Percentiles rank a stretch among this genome's conserved stretches.
Conservation (phyloP, 495 filamentous ascomycete genomes). For the Lepidopterella palustris region DNA sequence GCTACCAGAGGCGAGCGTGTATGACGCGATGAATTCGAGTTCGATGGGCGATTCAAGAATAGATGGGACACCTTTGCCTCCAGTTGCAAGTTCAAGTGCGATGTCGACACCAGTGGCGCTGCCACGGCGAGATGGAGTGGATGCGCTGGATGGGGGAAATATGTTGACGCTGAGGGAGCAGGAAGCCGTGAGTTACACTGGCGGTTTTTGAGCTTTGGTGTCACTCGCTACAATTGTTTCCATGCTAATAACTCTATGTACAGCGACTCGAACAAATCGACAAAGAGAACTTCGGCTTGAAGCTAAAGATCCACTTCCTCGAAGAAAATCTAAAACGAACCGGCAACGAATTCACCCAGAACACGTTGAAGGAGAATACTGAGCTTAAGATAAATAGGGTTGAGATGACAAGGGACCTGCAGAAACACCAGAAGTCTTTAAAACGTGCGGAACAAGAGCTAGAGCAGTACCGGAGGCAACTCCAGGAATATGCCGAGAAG, state of each 20-base stretch:
- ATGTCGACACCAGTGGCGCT: slow-evolving; percentile 72
- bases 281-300: slow-evolving; percentile 79
- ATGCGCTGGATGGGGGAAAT: slow-evolving; percentile 73
- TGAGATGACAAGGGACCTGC: slow-evolving; percentile 79
- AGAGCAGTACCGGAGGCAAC: slow-evolving; percentile 68
- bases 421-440: slow-evolving; percentile 73
- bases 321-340: slow-evolving; percentile 73
- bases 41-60: slow-evolving; percentile 30
- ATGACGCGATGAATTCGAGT: slow-evolving; percentile 43
- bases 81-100: slow-evolving; percentile 67
- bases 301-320: slow-evolving; percentile 75
- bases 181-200: slow-evolving; percentile 70
- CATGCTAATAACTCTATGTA: neutral
- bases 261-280: slow-evolving; percentile 86
- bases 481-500: slow-evolving; percentile 71
- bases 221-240: neutral
- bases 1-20: slow-evolving; percentile 53
- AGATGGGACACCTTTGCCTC: slow-evolving; percentile 55
- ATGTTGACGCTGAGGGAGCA: slow-evolving; percentile 86
- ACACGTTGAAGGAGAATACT: slow-evolving; percentile 85
- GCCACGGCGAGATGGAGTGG: slow-evolving; percentile 55
- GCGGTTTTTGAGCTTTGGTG: neutral
- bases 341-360: slow-evolving; percentile 80
- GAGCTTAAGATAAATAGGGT: slow-evolving; percentile 87
- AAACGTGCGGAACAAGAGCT: slow-evolving; percentile 71